phyloP scores from a whole-genome alignment of 2,329 filamentous ascomycete genomes.

The Cladosporium colombiae region DNA sequence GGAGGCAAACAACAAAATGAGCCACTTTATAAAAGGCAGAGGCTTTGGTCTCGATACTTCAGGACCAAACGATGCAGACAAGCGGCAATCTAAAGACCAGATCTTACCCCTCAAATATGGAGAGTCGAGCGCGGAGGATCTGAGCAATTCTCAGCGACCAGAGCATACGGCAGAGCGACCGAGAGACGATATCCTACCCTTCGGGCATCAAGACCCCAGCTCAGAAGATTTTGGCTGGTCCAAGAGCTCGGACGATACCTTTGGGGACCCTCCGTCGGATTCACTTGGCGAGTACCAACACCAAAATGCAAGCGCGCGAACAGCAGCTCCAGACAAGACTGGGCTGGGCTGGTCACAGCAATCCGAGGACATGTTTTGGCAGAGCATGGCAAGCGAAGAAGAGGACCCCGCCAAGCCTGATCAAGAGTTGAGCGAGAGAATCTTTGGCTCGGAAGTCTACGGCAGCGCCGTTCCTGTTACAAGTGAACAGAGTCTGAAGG shows the following conservation, averaged over 20 bases:
- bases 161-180: background rate
- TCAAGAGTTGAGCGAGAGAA: background rate
- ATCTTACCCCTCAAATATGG: background rate
- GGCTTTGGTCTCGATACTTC: background rate
- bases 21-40: background rate
- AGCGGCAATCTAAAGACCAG: background rate
- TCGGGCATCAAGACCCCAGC: background rate
- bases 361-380: slow-evolving; percentile 1
- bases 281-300: background rate
- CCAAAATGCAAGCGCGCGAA: background rate
- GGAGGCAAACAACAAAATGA: background rate
- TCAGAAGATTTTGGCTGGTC: background rate
- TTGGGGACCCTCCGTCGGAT: background rate
- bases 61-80: background rate
- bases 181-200: background rate
- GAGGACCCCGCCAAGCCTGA: background rate
- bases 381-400: background rate
- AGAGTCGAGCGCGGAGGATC: background rate
- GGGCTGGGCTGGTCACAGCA: background rate
- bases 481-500: background rate
- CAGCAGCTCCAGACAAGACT: background rate
- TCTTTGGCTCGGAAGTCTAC: slow-evolving; percentile 1
- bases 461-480: background rate
- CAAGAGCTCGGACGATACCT: background rate
- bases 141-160: background rate